Evolutionary conservation across 1,284 basidiomycete species (phyloP).

Genomic region (Leccinum brunneo-olivaceum): DNA sequence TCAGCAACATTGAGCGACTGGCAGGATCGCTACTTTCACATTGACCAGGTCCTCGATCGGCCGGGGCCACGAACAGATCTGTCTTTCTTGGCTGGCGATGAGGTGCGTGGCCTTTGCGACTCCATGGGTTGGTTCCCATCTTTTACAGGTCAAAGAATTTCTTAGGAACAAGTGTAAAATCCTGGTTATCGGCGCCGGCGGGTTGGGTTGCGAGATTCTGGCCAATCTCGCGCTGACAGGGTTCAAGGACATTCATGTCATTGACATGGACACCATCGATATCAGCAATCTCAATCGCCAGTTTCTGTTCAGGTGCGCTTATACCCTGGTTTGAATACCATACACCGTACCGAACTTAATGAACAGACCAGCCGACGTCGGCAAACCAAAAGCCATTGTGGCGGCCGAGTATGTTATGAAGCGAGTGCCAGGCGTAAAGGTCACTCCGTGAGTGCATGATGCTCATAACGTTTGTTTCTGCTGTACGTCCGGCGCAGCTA

Average conservation of each 20-base stretch:
- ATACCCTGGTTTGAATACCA: neutral
- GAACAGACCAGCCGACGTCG: slow-evolving; percentile 81
- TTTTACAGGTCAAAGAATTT: slow-evolving; percentile 78
- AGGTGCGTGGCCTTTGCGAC: slow-evolving; percentile 37
- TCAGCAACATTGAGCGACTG: slow-evolving; percentile 45
- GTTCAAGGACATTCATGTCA: slow-evolving; percentile 97
- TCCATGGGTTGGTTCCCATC: slow-evolving; percentile 1
- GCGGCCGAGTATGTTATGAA: slow-evolving; percentile 96
- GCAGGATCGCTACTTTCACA: slow-evolving; percentile 68
- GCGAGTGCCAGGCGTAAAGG: slow-evolving; percentile 87
- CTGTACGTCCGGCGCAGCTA: slow-evolving; percentile 50
- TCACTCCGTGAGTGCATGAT: slow-evolving; percentile 72
- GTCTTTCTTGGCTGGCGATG: slow-evolving; percentile 66
- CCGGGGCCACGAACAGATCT: slow-evolving; percentile 79
- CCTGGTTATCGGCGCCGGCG: slow-evolving; percentile 94
- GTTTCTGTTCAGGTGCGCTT: slow-evolving; percentile 85
- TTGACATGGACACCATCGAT: slow-evolving; percentile 99
- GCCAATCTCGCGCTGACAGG: slow-evolving; percentile 91
- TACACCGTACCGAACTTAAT: neutral
- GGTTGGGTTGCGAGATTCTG: slow-evolving; percentile 91
- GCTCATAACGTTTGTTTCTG: neutral
- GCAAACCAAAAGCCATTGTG: slow-evolving; percentile 87
- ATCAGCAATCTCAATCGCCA: slow-evolving; percentile 98
- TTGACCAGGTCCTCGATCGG: slow-evolving; percentile 76
- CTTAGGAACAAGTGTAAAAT: slow-evolving; percentile 83